Conservation (phyloP, 352 stramenopile genomes). For the Aphanomyces euteiches region DNA sequence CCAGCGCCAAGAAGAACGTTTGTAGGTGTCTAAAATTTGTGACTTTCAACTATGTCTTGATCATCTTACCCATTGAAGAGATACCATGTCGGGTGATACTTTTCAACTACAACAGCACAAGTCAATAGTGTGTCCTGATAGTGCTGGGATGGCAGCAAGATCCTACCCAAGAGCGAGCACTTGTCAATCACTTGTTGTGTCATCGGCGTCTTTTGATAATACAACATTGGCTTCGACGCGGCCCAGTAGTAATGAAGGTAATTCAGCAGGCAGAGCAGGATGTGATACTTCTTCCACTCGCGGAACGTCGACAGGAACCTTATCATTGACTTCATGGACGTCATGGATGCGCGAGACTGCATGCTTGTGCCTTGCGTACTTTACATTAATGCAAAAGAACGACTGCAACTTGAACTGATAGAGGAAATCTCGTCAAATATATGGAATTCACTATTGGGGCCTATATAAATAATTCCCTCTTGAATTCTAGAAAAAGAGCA, state of each 20-base stretch:
- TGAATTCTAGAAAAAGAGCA: too few relatives aligned
- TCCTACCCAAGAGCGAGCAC: conserved; percentile 22
- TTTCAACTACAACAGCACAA: conserved; percentile 17
- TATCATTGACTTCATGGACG: conserved; percentile 1
- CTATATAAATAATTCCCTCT: too few relatives aligned
- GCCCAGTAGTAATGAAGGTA: conserved; percentile 15
- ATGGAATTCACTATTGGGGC: too few relatives aligned
- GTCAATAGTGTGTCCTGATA: neutral
- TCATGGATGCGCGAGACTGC: neutral
- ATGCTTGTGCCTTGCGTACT: too few relatives aligned
- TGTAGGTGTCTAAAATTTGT: conserved; percentile 3
- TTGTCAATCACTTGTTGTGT: conserved; percentile 6
- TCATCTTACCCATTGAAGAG: conserved; percentile 27
- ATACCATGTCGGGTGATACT: conserved; percentile 30
- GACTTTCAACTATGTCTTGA: neutral
- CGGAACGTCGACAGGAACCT: conserved; percentile 3
- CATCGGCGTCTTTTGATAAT: conserved; percentile 8
- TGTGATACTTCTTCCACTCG: conserved; percentile 11
- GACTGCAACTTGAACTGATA: too few relatives aligned
- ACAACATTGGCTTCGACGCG: conserved; percentile 10
- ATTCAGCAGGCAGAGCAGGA: conserved; percentile 20
- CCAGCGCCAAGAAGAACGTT: conserved; percentile 16
- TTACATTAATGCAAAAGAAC: too few relatives aligned
- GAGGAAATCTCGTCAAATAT: too few relatives aligned
- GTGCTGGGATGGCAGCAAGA: neutral